A percentile compares a stretch with the other conserved stretches of the same genome.
These are phyloP conservation scores for Phyllosticta citriasiana DNA, from an alignment of 2,329 filamentous ascomycete genomes.

Conservation along the genomic window DNA sequence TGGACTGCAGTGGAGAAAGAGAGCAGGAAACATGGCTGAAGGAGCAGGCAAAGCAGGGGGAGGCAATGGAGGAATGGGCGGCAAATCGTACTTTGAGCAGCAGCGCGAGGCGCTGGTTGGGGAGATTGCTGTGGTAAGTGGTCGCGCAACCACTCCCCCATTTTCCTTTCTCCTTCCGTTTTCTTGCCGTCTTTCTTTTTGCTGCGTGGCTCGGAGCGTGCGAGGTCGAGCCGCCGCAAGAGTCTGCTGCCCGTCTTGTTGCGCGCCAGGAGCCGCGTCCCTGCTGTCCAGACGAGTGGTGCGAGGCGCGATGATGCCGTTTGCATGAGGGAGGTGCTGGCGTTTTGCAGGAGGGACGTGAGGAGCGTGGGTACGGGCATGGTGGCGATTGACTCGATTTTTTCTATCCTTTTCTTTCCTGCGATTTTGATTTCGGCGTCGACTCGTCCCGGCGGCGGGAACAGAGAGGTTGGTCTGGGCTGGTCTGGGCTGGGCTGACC, in stretches of 20 bases:
- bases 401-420: background rate
- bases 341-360: background rate
- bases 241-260: background rate
- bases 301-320: background rate
- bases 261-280: background rate
- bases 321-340: background rate
- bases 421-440: no score
- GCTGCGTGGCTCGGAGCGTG: slow-evolving; percentile 33
- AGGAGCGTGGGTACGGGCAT: background rate
- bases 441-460: no score
- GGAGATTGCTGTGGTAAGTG: slow-evolving; percentile 59
- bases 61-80: slow-evolving; percentile 1
- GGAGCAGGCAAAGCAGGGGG: background rate
- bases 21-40: background rate
- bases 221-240: background rate
- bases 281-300: background rate
- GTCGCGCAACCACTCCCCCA: slow-evolving; percentile 15
- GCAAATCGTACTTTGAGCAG: slow-evolving; percentile 57
- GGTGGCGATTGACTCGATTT: background rate
- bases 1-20: background rate
- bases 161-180: slow-evolving; percentile 27
- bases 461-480: background rate
- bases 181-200: slow-evolving; percentile 25
- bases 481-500: no score
- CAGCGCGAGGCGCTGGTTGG: slow-evolving; percentile 62